A percentile compares a stretch with the other conserved stretches of the same genome.
phyloP scores from a whole-genome alignment of 768 basidiomycete genomes.

The Candolleomyces aberdarensis region DNA sequence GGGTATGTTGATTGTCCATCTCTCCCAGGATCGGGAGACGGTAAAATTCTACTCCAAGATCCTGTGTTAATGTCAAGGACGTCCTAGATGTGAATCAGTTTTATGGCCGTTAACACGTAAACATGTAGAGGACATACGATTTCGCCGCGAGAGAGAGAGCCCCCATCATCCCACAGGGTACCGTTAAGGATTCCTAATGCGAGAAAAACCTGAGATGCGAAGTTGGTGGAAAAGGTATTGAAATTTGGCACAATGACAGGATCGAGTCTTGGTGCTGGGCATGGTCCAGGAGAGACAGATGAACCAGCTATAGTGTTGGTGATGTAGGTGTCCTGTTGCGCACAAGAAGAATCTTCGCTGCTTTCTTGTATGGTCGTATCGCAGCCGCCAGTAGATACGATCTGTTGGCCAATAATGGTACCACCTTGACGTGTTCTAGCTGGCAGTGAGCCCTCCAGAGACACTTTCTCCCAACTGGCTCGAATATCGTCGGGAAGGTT shows the following conservation, averaged over 20 bases:
- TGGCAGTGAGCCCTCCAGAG: constrained; percentile 33
- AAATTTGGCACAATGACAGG: constrained; percentile 60
- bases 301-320: constrained; percentile 39
- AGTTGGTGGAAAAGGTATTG: constrained; percentile 53
- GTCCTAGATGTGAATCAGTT: constrained; percentile 36
- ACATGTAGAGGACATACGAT: constrained; percentile 45
- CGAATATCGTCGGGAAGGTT: constrained; percentile 51
- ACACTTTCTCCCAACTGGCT: constrained; percentile 60
- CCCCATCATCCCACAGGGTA: constrained; percentile 64
- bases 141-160: constrained; percentile 63
- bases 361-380: constrained; percentile 27
- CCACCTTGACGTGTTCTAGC: constrained; percentile 51
- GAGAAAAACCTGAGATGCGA: constrained; percentile 63
- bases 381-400: constrained; percentile 66
- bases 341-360: constrained; percentile 46
- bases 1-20: constrained; percentile 51
- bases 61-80: constrained; percentile 59
- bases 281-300: constrained; percentile 41
- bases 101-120: constrained; percentile 1
- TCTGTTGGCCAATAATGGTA: constrained; percentile 47
- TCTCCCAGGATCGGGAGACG: constrained; percentile 71
- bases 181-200: constrained; percentile 65
- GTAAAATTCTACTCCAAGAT: constrained; percentile 70
- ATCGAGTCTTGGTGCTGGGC: constrained; percentile 64
- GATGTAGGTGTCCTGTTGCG: constrained; percentile 56